phyloP scores from a whole-genome alignment of 352 stramenopile genomes.

The Pythium folliculosum region DNA sequence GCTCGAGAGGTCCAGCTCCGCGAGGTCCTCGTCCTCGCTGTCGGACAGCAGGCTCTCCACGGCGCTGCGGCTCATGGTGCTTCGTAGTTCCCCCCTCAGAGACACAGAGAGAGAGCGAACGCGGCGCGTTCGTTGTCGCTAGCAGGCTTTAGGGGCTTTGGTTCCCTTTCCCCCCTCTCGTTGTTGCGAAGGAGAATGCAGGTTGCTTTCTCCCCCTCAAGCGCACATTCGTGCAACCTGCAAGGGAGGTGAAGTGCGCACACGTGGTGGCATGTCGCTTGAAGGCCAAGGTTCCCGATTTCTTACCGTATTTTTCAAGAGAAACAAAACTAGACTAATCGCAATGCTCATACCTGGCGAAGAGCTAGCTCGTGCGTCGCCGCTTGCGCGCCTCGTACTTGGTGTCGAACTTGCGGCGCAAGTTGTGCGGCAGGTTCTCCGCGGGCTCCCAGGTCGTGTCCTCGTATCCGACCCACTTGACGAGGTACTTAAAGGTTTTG shows the following conservation, averaged over 20 bases:
- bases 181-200: background rate
- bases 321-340: slow-evolving; percentile 16
- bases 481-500: slow-evolving; percentile 79
- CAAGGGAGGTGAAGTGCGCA: background rate
- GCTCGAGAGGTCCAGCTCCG: slow-evolving; percentile 34
- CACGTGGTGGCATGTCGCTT: slow-evolving; percentile 13
- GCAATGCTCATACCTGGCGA: background rate
- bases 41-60: slow-evolving; percentile 36
- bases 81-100: background rate
- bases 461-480: slow-evolving; percentile 87
- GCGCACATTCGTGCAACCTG: background rate
- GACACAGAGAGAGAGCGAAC: no score
- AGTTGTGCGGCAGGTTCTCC: slow-evolving; percentile 75
- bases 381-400: slow-evolving; percentile 67
- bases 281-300: background rate
- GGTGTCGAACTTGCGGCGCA: slow-evolving; percentile 78
- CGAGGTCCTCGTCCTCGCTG: slow-evolving; percentile 40
- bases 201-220: slow-evolving; percentile 8
- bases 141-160: background rate
- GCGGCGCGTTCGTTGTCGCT: no score
- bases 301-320: background rate
- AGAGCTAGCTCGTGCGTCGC: slow-evolving; percentile 21
- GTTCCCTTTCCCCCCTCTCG: background rate
- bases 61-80: slow-evolving; percentile 26
- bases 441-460: slow-evolving; percentile 78